Base-by-base conservation (phyloP, 768 basidiomycete species). In the Scleroderma citrinum region DNA sequence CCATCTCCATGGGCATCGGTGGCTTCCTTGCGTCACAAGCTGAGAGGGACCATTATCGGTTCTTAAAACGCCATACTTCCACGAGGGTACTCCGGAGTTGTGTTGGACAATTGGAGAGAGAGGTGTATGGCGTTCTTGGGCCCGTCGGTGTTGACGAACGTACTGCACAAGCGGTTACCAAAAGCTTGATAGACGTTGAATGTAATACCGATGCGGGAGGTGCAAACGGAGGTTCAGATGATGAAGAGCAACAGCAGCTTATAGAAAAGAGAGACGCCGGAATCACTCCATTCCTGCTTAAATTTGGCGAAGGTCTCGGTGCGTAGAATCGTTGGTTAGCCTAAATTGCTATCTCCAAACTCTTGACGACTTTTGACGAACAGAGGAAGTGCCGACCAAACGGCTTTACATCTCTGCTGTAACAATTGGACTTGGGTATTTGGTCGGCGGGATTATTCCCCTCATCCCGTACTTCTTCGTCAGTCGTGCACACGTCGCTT, bases 1-100 rank as follows among this genome's bases (percentile, higher is more conserved):
- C 94, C 12, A 89, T 98, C 40, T 92, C 89, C 2, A 99, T 99
- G 95, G 96, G 96, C 52, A 88, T 99, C 35, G 96, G 96, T 46
- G 95, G 95, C 17, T 97, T 95, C 77, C 84, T 99, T 43, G 93
- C 93, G 3, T 92, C 94, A 1, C 91, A 99, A 68, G 87, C 95
- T 26, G 96, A 99, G 68, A 85, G 93, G 40, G 95, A 97, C 64
- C 88, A 96, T 68, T 94, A 86, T 64, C 87, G 83, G 40, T 96
- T 87, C 69, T 79, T 87, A 26, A 80, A 75, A 24, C 75, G 78
- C 34, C 78, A 83, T 52, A 94, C 91, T 10, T 73, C 83, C 37
- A 77, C 83, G 16, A 84, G 94, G 26, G 93, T 98, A n/a, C 64
- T 77, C 3, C 83, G 90, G 12, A 92, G 87, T 48, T 99, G 96